Conservation (phyloP, 495 filamentous ascomycete species). For the Podospora pseudopauciseta region DNA sequence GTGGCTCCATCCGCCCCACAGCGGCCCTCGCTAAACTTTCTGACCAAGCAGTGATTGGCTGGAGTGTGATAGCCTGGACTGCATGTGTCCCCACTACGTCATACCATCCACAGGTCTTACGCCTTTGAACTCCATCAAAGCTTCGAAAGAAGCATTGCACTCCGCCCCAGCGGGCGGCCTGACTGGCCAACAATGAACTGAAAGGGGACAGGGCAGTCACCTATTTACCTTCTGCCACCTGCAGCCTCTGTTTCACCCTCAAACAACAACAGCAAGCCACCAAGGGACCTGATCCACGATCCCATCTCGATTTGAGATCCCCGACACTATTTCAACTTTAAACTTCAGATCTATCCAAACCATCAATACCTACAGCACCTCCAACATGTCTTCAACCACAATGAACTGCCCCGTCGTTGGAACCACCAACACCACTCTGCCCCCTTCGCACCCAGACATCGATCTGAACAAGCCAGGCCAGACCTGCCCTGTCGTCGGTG, state of each 20-base stretch:
- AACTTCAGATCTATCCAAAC: not conserved
- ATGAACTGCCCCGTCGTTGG: constrained; percentile 40
- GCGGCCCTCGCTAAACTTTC: constrained; percentile 2
- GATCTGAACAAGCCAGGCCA: constrained; percentile 11
- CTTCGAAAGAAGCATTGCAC: not conserved
- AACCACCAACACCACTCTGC: constrained; percentile 29
- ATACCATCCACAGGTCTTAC: not conserved
- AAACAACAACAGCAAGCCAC: not conserved
- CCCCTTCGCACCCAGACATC: constrained; percentile 9
- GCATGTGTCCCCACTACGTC: constrained; percentile 1
- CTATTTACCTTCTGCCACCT: not conserved
- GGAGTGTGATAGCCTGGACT: not conserved
- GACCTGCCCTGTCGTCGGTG: constrained; percentile 38
- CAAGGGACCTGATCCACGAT: not conserved
- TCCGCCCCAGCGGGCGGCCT: not conserved
- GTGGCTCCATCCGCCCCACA: constrained; percentile 4
- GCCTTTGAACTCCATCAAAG: not conserved
- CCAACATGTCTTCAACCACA: constrained; percentile 18
- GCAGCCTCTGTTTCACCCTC: not conserved
- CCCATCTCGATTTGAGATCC: not conserved
- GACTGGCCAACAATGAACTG: not conserved
- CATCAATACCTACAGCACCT: constrained; percentile 1
- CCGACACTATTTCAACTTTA: not conserved
- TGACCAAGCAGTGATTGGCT: not conserved
- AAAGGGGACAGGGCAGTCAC: not conserved